Evolutionary conservation across 768 basidiomycete genomes (phyloP).

Genomic region (Lentinula detonsa): DNA sequence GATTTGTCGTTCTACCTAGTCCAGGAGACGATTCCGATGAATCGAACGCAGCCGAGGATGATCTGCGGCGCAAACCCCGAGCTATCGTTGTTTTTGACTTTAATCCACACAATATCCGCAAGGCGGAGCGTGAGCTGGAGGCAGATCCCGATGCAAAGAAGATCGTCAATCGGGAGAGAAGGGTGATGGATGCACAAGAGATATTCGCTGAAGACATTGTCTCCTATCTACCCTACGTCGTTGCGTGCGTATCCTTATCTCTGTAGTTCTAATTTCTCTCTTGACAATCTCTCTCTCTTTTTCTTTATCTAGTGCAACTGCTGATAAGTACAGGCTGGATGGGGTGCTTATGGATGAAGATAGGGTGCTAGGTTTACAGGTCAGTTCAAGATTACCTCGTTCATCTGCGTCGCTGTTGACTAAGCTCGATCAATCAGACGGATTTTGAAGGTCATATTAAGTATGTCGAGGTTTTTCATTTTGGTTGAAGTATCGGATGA

Average conservation of each 20-base stretch:
- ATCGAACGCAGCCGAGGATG: background rate
- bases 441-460: background rate
- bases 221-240: conserved; percentile 2
- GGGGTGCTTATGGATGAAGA: conserved; percentile 5
- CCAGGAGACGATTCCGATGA: background rate
- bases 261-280: background rate
- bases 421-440: background rate
- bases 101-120: conserved; percentile 1
- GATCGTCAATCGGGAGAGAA: background rate
- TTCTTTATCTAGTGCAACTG: background rate
- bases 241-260: background rate
- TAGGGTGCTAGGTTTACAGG: background rate
- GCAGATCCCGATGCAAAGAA: background rate
- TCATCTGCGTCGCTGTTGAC: background rate
- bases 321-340: background rate
- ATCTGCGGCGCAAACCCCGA: background rate
- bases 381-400: background rate
- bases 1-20: conserved; percentile 16
- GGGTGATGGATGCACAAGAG: background rate
- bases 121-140: conserved; percentile 2
- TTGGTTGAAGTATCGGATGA: background rate
- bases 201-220: conserved; percentile 2
- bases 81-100: conserved; percentile 6
- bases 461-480: conserved; percentile 3
- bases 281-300: background rate